phyloP scores from a whole-genome alignment of 1,139 yeast genomes.

The Saccharomyces hybrid region DNA sequence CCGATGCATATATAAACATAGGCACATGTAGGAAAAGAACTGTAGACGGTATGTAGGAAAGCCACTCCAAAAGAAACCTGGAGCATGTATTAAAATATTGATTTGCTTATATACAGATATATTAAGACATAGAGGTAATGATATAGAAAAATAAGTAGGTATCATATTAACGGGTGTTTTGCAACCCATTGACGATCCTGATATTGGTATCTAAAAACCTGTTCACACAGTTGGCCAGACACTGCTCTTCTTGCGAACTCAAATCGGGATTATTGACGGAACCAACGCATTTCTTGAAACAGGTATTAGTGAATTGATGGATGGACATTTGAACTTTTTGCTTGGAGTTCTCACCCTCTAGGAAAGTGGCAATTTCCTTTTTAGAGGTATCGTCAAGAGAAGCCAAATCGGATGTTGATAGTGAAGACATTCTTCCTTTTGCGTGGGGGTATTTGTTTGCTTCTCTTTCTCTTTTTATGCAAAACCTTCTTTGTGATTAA shows the following conservation, averaged over 20 bases:
- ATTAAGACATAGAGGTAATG: not conserved
- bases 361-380: slow-evolving; percentile 65
- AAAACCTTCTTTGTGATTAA: not conserved
- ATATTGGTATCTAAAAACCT: slow-evolving; percentile 83
- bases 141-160: not conserved
- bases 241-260: slow-evolving; percentile 54
- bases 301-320: slow-evolving; percentile 80
- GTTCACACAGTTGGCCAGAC: slow-evolving; percentile 75
- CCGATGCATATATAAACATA: not conserved
- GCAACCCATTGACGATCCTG: slow-evolving; percentile 59
- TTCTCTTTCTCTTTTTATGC: not conserved
- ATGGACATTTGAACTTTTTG: slow-evolving; percentile 83
- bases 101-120: not conserved
- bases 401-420: slow-evolving; percentile 40
- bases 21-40: not conserved
- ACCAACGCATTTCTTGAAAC: slow-evolving; percentile 79
- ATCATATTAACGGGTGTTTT: slow-evolving; percentile 22
- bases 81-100: not conserved
- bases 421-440: not conserved
- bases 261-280: slow-evolving; percentile 48
- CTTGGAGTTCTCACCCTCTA: slow-evolving; percentile 79
- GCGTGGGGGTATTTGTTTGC: not conserved
- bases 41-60: not conserved
- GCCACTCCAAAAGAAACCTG: not conserved
- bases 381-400: slow-evolving; percentile 64